Evolutionary conservation across 768 basidiomycete genomes (phyloP).

Genomic region (Lactarius akahatsu): DNA sequence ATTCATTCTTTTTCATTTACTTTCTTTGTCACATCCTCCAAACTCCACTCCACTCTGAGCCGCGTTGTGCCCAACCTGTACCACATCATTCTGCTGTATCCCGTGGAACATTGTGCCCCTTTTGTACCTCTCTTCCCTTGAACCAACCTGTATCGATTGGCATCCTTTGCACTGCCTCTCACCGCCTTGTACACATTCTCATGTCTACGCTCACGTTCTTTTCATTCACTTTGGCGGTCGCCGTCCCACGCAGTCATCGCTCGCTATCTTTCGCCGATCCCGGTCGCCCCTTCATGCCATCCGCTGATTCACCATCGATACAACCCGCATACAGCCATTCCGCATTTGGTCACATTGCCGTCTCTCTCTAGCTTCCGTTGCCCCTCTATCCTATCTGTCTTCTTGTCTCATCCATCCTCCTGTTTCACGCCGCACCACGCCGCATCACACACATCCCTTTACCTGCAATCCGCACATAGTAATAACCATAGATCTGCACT

Average conservation of each 20-base stretch:
- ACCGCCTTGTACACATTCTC: conserved; percentile 8
- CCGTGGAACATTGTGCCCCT: conserved; percentile 13
- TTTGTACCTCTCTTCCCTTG: conserved; percentile 18
- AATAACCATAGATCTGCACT: conserved; percentile 22
- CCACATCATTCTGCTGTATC: conserved; percentile 22
- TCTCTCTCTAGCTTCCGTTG: conserved; percentile 15
- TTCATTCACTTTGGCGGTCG: conserved; percentile 14
- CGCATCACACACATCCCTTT: conserved; percentile 19
- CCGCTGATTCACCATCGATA: conserved; percentile 17
- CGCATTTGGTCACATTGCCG: conserved; percentile 15
- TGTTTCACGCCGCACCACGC: conserved; percentile 17
- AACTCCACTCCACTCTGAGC: conserved; percentile 14
- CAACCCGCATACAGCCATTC: conserved; percentile 21
- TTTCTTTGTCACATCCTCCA: conserved; percentile 11
- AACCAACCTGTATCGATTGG: conserved; percentile 22
- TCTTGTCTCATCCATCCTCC: conserved; percentile 18
- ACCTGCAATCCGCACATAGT: conserved; percentile 26
- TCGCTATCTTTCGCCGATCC: conserved; percentile 8
- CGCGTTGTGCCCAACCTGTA: conserved; percentile 19
- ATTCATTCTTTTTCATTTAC: conserved; percentile 7
- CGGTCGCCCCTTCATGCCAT: conserved; percentile 22
- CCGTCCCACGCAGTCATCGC: conserved; percentile 3
- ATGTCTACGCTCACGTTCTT: conserved; percentile 15
- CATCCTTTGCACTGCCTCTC: conserved; percentile 20
- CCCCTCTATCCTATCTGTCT: conserved; percentile 4